Evolutionary conservation across 768 basidiomycete species (phyloP).

Genomic region (Boletus speciosus): DNA sequence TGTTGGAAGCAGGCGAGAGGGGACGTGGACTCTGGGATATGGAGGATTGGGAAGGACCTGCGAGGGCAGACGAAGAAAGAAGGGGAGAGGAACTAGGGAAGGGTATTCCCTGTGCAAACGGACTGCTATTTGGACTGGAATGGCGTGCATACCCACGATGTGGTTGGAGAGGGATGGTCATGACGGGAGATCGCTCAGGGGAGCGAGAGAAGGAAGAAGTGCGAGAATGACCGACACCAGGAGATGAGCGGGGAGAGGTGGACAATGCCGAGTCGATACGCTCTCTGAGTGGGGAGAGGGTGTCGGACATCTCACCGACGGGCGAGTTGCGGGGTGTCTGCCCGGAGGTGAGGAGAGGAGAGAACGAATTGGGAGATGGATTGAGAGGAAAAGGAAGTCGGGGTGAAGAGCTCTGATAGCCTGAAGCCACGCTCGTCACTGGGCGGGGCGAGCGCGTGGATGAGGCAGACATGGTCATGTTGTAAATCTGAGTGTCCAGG

Average conservation of each 20-base stretch:
- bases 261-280: slow-evolving; percentile 1
- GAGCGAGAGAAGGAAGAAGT: slow-evolving; percentile 16
- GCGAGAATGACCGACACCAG: neutral
- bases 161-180: neutral
- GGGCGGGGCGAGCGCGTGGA: slow-evolving; percentile 12
- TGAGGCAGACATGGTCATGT: slow-evolving; percentile 4
- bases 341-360: neutral
- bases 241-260: neutral
- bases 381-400: slow-evolving; percentile 27
- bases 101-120: slow-evolving; percentile 9
- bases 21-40: neutral
- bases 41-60: slow-evolving; percentile 2
- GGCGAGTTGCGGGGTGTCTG: slow-evolving; percentile 8
- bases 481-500: neutral
- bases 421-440: neutral
- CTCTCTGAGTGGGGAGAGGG: slow-evolving; percentile 19
- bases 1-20: slow-evolving; percentile 7
- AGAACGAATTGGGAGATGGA: slow-evolving; percentile 12
- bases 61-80: slow-evolving; percentile 10
- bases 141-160: slow-evolving; percentile 6
- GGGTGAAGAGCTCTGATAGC: slow-evolving; percentile 9
- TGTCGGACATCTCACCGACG: slow-evolving; percentile 10
- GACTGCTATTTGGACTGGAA: slow-evolving; percentile 8
- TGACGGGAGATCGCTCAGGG: slow-evolving; percentile 13
- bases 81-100: slow-evolving; percentile 12